Evolutionary conservation across 768 basidiomycete species (phyloP), one percentile per base, ranked within the genome.

Genomic region (Boletellus sp.): DNA sequence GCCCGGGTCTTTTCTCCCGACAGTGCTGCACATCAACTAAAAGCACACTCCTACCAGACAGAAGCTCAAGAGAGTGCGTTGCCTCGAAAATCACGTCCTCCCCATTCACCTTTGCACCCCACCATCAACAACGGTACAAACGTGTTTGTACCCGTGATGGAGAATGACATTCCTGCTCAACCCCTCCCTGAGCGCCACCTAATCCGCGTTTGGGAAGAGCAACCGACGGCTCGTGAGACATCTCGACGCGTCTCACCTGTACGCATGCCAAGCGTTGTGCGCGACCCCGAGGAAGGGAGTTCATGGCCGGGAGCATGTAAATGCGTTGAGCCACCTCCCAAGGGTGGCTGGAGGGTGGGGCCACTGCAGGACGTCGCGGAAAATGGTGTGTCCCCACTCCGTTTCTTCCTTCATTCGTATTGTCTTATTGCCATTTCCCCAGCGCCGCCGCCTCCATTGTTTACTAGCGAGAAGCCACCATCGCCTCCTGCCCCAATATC

Each of bases 191-290:
- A 62, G 32, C 61, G 52, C 36, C 58, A 54, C 26, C 64, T 63
- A 42, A 52, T 60, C 32, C 64, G 62, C n/a, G 58, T 64, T 43
- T 64, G 62, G 62, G 62, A 64, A 52, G 62, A 60, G 5, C 54
- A 45, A 33, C 50, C 54, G 2, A 41, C 39, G 24, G 4, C 22
- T 40, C 56, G 47, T 38, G 60, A 51, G 24, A 35, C 39, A 48
- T 19, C 48, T 37, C 55, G 31, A 35, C 60, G 44, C 24, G 37
- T 60, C 51, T 54, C 57, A 12, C 59, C 54, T 13, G 24, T 42
- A 37, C 47, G 26, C 24, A 26, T 42, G 16, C 13, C 37, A 39
- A 17, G 12, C 48, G 36, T 50, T 26, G 13, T 31, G 13, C 42
- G 31, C 36, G 34, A 12, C 35, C 42, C 37, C 22, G 5, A 19